Evolutionary conservation across 257 asterid genomes (phyloP).

Genomic region (Henckelia pumila): DNA sequence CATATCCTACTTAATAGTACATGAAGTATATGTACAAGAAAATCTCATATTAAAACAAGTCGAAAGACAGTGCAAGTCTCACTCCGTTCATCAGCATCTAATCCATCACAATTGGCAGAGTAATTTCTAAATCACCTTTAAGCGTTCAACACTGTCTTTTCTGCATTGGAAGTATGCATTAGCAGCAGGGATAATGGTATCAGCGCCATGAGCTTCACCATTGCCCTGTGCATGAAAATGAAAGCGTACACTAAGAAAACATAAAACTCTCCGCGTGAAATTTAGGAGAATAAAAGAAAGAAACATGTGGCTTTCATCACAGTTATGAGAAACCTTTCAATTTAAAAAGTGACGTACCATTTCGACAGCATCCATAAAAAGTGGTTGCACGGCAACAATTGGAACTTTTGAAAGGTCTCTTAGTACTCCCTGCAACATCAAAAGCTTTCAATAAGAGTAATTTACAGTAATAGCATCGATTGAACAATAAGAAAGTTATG

Average conservation of each 20-base stretch:
- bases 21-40: constrained; percentile 30
- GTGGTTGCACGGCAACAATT: constrained; percentile 47
- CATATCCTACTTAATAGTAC: constrained; percentile 22
- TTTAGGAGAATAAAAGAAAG: not conserved
- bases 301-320: not conserved
- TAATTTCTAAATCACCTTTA: constrained; percentile 24
- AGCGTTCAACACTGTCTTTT: constrained; percentile 35
- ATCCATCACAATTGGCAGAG: constrained; percentile 7
- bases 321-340: not conserved
- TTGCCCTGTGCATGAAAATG: constrained; percentile 38
- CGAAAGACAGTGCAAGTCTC: constrained; percentile 27
- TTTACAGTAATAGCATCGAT: not conserved
- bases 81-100: constrained; percentile 22
- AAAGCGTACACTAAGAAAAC: not conserved
- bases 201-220: constrained; percentile 50
- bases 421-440: constrained; percentile 63
- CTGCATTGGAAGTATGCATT: constrained; percentile 43
- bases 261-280: not conserved
- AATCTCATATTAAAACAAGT: constrained; percentile 18
- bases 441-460: constrained; percentile 6
- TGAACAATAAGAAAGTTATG: not conserved
- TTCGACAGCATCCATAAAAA: constrained; percentile 47
- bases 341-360: constrained; percentile 28
- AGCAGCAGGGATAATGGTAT: constrained; percentile 37
- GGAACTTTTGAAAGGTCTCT: constrained; percentile 84